Base-by-base conservation (phyloP, 2,329 filamentous ascomycete genomes). In the Mollisiaceae sp. region DNA sequence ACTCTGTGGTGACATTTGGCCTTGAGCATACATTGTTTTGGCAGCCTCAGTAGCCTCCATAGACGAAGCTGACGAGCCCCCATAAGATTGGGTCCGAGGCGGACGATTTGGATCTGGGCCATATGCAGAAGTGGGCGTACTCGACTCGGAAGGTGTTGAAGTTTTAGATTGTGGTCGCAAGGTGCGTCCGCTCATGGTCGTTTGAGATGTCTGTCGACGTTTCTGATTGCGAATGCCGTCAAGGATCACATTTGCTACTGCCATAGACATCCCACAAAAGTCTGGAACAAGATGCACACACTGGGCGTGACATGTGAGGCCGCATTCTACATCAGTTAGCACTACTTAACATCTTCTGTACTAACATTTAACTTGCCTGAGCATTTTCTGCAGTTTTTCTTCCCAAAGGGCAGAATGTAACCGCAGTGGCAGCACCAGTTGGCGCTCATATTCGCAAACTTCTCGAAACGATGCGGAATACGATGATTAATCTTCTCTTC, bases 351-450 rank as follows among this genome's bases (percentile, higher is more conserved):
- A 57, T 8, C 27, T 32, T 56, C 41, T 38, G 36, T 15, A 50
- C 35, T 4, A 18, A 32, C 35, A 39, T 22, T 20, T 36, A 32
- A 75, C 83, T 72, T 87, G 93, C 91, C 91, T 77, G 89, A 88
- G 78, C 95, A 99, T 79, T 94, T 96, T 75, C 95, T 89, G 76
- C 91, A 93, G 78, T 97, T 97, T 79, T 97, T 97, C 78, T 94
- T 93, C 66, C 95, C 95, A 76, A 99, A 91, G 0, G 95, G 94
- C 59, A 99, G 81, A 71, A 99, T 91, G 76, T 97, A 98, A 74
- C 95, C 95, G 77, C 95, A 99, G 79, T 99, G 95, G 77, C 95
- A 99, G 80, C 95, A 99, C 95, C 95, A 99, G 77, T 98, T 99
- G 72, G 95, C 95, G 18, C 94, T 95, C 80, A 99, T 92, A 75